These are phyloP conservation scores for maize (Zea mays) DNA, from an alignment of 176 grass and related monocot genomes.

Conservation along the genomic window Zm-B73-REFERENCE-NAM-5.0 NC_050105.1:4060501-4061000, in stretches of 20 bases:
- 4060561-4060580: slow-evolving; percentile 62
- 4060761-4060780: no score
- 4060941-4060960: slow-evolving; percentile 45
- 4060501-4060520: slow-evolving; percentile 61
- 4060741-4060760: no score
- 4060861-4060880: slow-evolving; percentile 41
- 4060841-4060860: no score
- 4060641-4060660: slow-evolving; percentile 78
- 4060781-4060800: no score
- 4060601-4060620: slow-evolving; percentile 74
- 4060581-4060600: slow-evolving; percentile 1
- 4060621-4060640: slow-evolving; percentile 75
- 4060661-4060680: slow-evolving; percentile 63
- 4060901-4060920: slow-evolving; percentile 87
- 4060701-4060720: no score
- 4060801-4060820: no score
- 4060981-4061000: no score
- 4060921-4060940: slow-evolving; percentile 58
- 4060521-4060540: slow-evolving; percentile 52
- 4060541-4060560: slow-evolving; percentile 74
- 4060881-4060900: slow-evolving; percentile 81
- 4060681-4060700: no score
- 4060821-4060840: no score
- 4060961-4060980: no score
- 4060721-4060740: no score